Evolutionary conservation across 108 stramenopile genomes (phyloP).

Genomic region (Asterionellopsis glacialis): DNA sequence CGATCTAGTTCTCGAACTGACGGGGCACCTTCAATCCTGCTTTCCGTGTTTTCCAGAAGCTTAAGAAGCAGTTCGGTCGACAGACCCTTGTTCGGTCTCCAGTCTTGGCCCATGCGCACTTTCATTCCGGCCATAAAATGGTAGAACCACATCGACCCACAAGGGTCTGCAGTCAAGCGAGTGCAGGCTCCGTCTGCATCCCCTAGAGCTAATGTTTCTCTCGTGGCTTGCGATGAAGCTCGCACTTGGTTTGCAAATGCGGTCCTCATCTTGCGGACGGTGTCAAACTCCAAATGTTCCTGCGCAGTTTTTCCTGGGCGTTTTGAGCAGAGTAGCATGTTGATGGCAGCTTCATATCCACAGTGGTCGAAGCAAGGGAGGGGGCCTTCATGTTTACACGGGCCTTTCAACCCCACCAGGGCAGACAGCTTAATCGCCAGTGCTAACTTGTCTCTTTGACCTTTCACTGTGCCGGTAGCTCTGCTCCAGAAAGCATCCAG

Average conservation of each 20-base stretch:
- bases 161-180: neutral
- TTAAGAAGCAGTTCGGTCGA: neutral
- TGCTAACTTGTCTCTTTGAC: neutral
- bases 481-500: slow-evolving; percentile 49
- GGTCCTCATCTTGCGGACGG: slow-evolving; percentile 11
- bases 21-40: neutral
- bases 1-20: neutral
- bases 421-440: neutral
- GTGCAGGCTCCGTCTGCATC: neutral
- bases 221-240: neutral
- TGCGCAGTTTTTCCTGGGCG: slow-evolving; percentile 11
- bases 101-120: neutral
- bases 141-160: neutral
- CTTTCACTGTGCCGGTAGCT: slow-evolving; percentile 25
- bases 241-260: neutral
- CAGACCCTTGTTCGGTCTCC: neutral
- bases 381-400: neutral
- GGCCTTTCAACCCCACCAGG: neutral
- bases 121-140: neutral
- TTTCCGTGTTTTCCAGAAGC: neutral
- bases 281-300: slow-evolving; percentile 17
- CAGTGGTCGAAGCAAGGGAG: slow-evolving; percentile 19
- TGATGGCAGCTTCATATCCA: slow-evolving; percentile 27
- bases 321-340: slow-evolving; percentile 18
- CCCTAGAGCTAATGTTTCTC: neutral